Evolutionary conservation across 805 yeast species (phyloP), one percentile per base, ranked within the genome.

Genomic region (Sugiyamaella marilandica): DNA sequence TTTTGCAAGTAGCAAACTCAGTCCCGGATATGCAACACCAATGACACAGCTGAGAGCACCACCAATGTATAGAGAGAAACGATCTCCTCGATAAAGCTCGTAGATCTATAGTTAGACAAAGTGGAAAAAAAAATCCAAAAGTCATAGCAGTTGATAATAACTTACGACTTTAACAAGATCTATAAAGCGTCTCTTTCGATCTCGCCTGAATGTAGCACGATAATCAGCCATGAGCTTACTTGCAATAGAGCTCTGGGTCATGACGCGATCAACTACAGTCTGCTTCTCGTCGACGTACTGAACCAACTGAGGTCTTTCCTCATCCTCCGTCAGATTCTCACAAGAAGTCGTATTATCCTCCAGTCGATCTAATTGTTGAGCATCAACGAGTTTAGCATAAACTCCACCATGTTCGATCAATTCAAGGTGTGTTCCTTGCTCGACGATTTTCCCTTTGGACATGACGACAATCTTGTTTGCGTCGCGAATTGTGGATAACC

Each of bases 401-500:
- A 59, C 49, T 33, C 70, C 70, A 13, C 55, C 49, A 35, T 36
- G 37, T 10, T 53, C 56, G 8, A 72, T 49, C 16, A 75, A 64
- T 48, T 69, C 72, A 8, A 58, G 61, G 55, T 74, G 77, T 5
- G 64, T 63, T 2, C 79, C 79, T 53, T 65, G 70, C 59, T 74
- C 79, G n/a, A 71, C 76, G 53, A 79, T 80, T 55, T 74, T 78
- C 7, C 82, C 79, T 51, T 72, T 68, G 11, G 64, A 54, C 64
- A 80, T 69, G 14, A 80, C 84, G 33, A 80, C 74, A 11, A 81
- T 74, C 54, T 80, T 63, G 51, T 78, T 76, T 50, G 84, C 81
- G 57, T 80, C 80, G 57, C 70, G 73, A 51, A 80, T 79, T 1
- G 84, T 80, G 0, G 81, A 74, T 55, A 80, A 67, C 50, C 84